Conservation (phyloP, 176 grass and related monocot genomes). For the Carex parvula region DNA sequence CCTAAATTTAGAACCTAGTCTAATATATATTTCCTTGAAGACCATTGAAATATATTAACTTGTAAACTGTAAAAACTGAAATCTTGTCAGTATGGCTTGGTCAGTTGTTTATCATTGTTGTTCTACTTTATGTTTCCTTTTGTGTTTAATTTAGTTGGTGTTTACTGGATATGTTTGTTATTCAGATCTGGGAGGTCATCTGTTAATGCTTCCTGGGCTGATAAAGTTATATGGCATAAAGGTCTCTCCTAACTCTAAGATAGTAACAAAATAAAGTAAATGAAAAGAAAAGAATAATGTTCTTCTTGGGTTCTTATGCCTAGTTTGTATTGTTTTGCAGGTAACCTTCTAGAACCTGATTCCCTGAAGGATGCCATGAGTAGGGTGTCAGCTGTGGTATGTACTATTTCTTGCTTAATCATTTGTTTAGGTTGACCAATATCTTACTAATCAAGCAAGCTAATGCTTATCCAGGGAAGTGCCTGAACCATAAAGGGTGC, state of each 20-base stretch:
- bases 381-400: slow-evolving; percentile 74
- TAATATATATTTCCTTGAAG: not conserved
- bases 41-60: not conserved
- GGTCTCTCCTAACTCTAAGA: slow-evolving; percentile 24
- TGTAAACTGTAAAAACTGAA: not conserved
- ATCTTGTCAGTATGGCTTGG: not conserved
- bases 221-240: slow-evolving; percentile 91
- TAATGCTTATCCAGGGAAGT: slow-evolving; percentile 1
- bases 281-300: not conserved
- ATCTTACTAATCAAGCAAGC: not conserved
- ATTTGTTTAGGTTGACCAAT: not conserved
- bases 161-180: slow-evolving; percentile 24
- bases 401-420: slow-evolving; percentile 11
- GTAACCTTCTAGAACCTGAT: slow-evolving; percentile 72
- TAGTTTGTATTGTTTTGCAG: slow-evolving; percentile 39
- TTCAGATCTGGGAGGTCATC: slow-evolving; percentile 92
- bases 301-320: slow-evolving; percentile 22
- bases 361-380: slow-evolving; percentile 68
- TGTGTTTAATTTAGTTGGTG: not conserved
- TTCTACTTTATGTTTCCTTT: not conserved
- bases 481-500: not conserved
- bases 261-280: slow-evolving; percentile 7
- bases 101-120: not conserved
- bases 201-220: slow-evolving; percentile 65
- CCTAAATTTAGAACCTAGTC: not conserved